Percentiles rank a stretch among this genome's conserved stretches.
Evolutionary conservation across 331 rosid genomes (phyloP).

Genomic region (Arachis monticola): DNA sequence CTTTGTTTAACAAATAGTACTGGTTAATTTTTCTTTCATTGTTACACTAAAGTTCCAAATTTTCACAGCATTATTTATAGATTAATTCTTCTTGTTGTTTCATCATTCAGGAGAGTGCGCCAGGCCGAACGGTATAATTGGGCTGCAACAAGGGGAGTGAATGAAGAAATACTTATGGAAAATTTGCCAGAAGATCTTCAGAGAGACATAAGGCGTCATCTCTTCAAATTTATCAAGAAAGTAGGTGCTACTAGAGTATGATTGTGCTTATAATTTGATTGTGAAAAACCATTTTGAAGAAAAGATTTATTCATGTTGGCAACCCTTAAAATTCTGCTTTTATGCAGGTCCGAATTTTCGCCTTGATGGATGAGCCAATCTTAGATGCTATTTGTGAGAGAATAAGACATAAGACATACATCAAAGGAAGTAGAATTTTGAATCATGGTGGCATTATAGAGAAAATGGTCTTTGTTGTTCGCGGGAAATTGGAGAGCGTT

Average conservation of each 20-base stretch:
- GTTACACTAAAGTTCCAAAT: too few species aligned
- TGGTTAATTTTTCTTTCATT: background rate
- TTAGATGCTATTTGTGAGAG: conserved; percentile 78
- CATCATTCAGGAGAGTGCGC: conserved; percentile 61
- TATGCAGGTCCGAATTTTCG: conserved; percentile 75
- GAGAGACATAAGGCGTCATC: conserved; percentile 80
- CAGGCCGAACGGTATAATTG: conserved; percentile 72
- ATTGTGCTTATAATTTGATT: background rate
- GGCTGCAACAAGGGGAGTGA: conserved; percentile 38
- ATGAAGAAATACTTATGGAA: too few species aligned
- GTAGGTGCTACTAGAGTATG: conserved; percentile 46
- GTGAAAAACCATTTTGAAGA: conserved; percentile 8
- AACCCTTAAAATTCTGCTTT: background rate
- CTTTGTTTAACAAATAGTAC: background rate
- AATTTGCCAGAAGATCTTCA: conserved; percentile 54
- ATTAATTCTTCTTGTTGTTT: background rate
- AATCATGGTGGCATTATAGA: conserved; percentile 43
- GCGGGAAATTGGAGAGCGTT: too few species aligned
- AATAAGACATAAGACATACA: conserved; percentile 73
- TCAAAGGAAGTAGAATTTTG: conserved; percentile 67
- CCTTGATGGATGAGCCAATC: conserved; percentile 72
- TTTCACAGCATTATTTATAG: too few species aligned
- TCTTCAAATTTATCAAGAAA: conserved; percentile 69
- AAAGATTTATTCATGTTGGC: background rate
- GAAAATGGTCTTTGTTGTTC: too few species aligned